Evolutionary conservation across 768 basidiomycete species (phyloP).

Genomic region (Agrocybe praecox): DNA sequence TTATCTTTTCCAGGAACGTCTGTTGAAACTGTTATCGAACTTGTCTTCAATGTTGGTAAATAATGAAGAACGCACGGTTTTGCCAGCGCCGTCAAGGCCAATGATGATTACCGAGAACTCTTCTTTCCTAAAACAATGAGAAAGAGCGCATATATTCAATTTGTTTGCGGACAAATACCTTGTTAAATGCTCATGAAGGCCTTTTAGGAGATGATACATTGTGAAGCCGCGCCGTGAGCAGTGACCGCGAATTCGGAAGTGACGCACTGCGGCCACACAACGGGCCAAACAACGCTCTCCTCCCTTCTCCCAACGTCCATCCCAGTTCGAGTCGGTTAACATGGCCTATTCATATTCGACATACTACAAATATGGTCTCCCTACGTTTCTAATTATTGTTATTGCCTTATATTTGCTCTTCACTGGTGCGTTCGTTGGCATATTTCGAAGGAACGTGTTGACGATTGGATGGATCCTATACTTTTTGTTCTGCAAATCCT

Average conservation of each 20-base stretch:
- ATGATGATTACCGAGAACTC: slow-evolving; percentile 96
- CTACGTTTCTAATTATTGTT: slow-evolving; percentile 60
- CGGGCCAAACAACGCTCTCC: slow-evolving; percentile 22
- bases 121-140: slow-evolving; percentile 56
- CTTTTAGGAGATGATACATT: slow-evolving; percentile 96
- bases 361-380: slow-evolving; percentile 73
- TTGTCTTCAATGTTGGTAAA: neutral
- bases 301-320: slow-evolving; percentile 14
- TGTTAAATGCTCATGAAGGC: slow-evolving; percentile 88
- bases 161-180: slow-evolving; percentile 41
- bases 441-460: neutral
- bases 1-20: slow-evolving; percentile 92
- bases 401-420: slow-evolving; percentile 89
- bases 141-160: neutral
- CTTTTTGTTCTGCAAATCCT: neutral
- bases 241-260: neutral
- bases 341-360: slow-evolving; percentile 48
- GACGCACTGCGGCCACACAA: slow-evolving; percentile 17
- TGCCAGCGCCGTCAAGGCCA: slow-evolving; percentile 90
- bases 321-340: slow-evolving; percentile 9
- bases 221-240: slow-evolving; percentile 5
- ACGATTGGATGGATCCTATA: neutral
- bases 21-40: slow-evolving; percentile 26
- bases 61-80: slow-evolving; percentile 60
- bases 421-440: slow-evolving; percentile 59